Percentiles rank a stretch among this genome's conserved stretches.
Conservation (phyloP, 2,329 filamentous ascomycete species). For the Aspergillus costaricaensis region DNA sequence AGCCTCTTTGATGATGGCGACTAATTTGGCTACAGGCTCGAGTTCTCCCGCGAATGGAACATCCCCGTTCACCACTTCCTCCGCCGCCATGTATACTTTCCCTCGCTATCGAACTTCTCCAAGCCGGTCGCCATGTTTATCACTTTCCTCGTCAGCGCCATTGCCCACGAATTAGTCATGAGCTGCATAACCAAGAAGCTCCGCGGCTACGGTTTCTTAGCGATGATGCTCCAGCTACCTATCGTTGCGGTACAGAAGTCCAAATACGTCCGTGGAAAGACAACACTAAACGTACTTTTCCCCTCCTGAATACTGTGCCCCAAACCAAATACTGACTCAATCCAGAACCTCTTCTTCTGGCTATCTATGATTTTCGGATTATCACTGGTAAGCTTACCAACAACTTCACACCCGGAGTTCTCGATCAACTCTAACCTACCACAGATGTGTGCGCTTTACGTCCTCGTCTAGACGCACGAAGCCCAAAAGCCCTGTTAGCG, state of each 20-base stretch:
- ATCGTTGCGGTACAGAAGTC: constrained; percentile 90
- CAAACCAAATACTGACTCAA: background rate
- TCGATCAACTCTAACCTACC: background rate
- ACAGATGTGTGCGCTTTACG: constrained; percentile 63
- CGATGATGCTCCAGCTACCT: constrained; percentile 95
- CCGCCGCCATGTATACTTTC: constrained; percentile 88
- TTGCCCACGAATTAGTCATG: constrained; percentile 95
- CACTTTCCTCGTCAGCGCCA: constrained; percentile 85
- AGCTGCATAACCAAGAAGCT: constrained; percentile 97
- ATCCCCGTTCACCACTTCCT: constrained; percentile 97
- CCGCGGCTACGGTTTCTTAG: constrained; percentile 86
- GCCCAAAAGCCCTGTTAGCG: too few species aligned
- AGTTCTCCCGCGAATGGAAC: constrained; percentile 96
- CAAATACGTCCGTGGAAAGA: constrained; percentile 70
- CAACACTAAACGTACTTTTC: constrained; percentile 67
- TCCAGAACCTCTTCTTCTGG: constrained; percentile 81
- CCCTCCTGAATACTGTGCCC: background rate
- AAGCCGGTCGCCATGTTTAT: constrained; percentile 77
- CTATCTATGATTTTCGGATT: constrained; percentile 85
- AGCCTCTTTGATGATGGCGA: background rate
- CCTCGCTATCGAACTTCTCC: constrained; percentile 74
- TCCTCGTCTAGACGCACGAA: constrained; percentile 49
- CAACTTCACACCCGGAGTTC: background rate
- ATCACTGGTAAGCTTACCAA: constrained; percentile 66
- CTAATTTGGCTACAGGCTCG: constrained; percentile 60